These are phyloP conservation scores for Arthroderma uncinatum DNA, from an alignment of 2,329 filamentous ascomycete genomes.

Conservation along the genomic window DNA sequence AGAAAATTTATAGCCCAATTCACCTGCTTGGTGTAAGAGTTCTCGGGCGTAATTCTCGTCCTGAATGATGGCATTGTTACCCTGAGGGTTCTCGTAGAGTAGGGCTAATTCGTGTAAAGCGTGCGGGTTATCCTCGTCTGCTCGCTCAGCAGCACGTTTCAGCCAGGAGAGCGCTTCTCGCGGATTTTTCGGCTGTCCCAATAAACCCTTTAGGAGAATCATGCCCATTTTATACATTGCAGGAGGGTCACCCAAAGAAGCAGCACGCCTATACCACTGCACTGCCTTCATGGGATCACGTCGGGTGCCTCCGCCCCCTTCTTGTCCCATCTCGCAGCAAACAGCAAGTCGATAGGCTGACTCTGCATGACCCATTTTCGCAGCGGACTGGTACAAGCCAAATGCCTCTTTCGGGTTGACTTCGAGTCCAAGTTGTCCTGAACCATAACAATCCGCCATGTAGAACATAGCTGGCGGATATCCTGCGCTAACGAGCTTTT, in stretches of 20 bases:
- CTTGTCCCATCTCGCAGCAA: constrained; percentile 90
- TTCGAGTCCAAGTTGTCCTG: constrained; percentile 66
- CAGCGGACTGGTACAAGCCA: constrained; percentile 81
- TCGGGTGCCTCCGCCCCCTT: constrained; percentile 85
- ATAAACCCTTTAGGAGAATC: constrained; percentile 82
- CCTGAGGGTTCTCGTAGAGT: constrained; percentile 46
- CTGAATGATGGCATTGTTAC: constrained; percentile 60
- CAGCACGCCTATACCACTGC: constrained; percentile 94
- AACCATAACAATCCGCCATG: constrained; percentile 77
- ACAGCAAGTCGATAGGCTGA: constrained; percentile 91
- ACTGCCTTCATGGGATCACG: constrained; percentile 88
- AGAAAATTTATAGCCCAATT: constrained; percentile 87
- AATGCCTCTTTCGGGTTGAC: constrained; percentile 88
- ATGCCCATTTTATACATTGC: constrained; percentile 99
- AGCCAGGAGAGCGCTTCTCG: constrained; percentile 85
- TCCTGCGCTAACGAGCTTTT: constrained; percentile 65
- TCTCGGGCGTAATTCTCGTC: constrained; percentile 73
- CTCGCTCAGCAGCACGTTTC: constrained; percentile 79
- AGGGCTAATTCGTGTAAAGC: constrained; percentile 76
- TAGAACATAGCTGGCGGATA: constrained; percentile 88
- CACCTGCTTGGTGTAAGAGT: constrained; percentile 73
- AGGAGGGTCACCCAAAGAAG: constrained; percentile 76
- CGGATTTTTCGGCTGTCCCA: constrained; percentile 75
- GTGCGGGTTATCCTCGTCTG: constrained; percentile 83
- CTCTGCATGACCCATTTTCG: constrained; percentile 74